Base-by-base conservation (phyloP, 139 green algal genomes). In the Spirogloea muscicola region DNA sequence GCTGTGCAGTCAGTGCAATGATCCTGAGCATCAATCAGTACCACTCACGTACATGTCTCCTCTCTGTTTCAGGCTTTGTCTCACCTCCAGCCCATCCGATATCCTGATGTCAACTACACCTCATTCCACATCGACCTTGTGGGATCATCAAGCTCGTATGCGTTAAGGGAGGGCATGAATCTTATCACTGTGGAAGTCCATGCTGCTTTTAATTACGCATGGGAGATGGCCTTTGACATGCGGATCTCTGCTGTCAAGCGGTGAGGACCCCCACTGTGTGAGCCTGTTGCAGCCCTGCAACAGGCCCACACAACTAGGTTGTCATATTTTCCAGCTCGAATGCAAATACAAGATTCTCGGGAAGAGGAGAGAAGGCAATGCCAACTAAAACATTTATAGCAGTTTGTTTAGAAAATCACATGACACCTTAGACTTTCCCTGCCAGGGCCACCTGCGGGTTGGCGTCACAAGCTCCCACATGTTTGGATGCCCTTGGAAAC, bases 181-280 rank as follows among this genome's bases (percentile, higher is more conserved):
- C 18, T 40, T 25, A 46, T 76, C 25, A 29, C 67, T 1, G 49
- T 76, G 25, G 7, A 68, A 31, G 36, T 67, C 41, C 67, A 76
- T 25, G 49, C 58, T 4, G 43, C 44, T 34, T 25, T 18, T 2
- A 18, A 16, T n/a, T 76, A 48, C 36, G 67, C 44, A 10, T 76
- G 42, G 40, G 51, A 76, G 67, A 33, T 76, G n/a, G 67, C 10
- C 3, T 55, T 76, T 10, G 46, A 76, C 29, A 49, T 76, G 67
- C 55, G 67, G 38, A 1, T 76, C 58, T 43, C 21, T 2, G 67
- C 67, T 40, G 7, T 40, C 25, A 42, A 39, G 16, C 57, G 21
- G 57, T 34, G 33, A 34, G 40, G 1, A 27, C 33, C 41, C 7
- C 25, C 25, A 31, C 38, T 29, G 4, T n/a, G n/a, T n/a, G n/a